phyloP scores from a whole-genome alignment of 495 filamentous ascomycete genomes.

The Geopyxis carbonaria region DNA sequence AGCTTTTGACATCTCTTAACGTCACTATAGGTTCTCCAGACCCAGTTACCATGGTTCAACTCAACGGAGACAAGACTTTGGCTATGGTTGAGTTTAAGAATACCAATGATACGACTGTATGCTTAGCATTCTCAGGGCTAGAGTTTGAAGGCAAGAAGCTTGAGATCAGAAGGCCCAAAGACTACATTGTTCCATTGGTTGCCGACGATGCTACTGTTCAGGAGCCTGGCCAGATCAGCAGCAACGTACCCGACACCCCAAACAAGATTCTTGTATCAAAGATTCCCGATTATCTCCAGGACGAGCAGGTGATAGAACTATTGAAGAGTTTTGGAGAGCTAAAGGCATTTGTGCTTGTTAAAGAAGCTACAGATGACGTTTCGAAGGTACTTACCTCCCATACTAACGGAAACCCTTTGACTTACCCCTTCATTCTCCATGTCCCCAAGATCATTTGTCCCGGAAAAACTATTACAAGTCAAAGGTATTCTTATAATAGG shows the following conservation, averaged over 20 bases:
- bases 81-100: slow-evolving; percentile 85
- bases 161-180: slow-evolving; percentile 76
- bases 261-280: slow-evolving; percentile 91
- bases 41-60: slow-evolving; percentile 69
- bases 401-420: slow-evolving; percentile 16
- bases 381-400: slow-evolving; percentile 45
- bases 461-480: slow-evolving; percentile 3
- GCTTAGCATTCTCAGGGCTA: slow-evolving; percentile 75
- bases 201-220: slow-evolving; percentile 47
- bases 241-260: slow-evolving; percentile 70
- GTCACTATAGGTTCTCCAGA: slow-evolving; percentile 59
- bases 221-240: slow-evolving; percentile 62
- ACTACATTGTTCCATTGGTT: slow-evolving; percentile 83
- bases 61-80: slow-evolving; percentile 60
- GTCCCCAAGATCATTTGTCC: neutral
- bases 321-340: slow-evolving; percentile 79
- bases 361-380: slow-evolving; percentile 70
- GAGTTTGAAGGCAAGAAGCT: slow-evolving; percentile 67
- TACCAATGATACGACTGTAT: slow-evolving; percentile 73
- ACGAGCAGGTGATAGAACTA: slow-evolving; percentile 81
- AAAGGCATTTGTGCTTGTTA: slow-evolving; percentile 82
- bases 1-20: slow-evolving; percentile 86
- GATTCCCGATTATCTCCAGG: slow-evolving; percentile 68
- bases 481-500: slow-evolving; percentile 10
- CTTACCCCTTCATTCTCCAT: slow-evolving; percentile 3